These are phyloP conservation scores for Ascochyta lentis DNA, from an alignment of 2,329 filamentous ascomycete genomes.

Conservation along the genomic window DNA sequence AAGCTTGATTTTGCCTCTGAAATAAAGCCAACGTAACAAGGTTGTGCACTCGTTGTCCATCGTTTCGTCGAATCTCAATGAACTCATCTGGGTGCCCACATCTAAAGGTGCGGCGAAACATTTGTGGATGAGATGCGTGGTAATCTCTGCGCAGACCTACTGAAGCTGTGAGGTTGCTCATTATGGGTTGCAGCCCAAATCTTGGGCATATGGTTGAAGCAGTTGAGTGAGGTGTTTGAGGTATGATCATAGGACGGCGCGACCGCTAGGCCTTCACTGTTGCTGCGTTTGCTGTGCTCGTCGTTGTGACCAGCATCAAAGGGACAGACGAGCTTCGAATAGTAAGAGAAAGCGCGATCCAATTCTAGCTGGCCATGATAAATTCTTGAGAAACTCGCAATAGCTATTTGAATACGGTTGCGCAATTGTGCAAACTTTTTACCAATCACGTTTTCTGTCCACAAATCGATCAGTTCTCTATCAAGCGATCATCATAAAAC, in stretches of 20 bases:
- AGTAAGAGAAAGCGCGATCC: neutral
- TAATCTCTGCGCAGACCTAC: neutral
- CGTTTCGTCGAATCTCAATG: constrained; percentile 4
- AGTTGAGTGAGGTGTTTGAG: neutral
- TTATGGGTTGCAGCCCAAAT: neutral
- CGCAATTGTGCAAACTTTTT: neutral
- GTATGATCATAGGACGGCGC: no score
- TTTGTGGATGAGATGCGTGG: constrained; percentile 15
- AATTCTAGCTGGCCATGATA: neutral
- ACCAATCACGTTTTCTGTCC: no score
- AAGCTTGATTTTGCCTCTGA: neutral
- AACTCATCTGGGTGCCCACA: constrained; percentile 29
- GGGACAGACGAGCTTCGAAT: neutral
- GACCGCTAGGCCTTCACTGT: neutral
- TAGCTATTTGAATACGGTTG: neutral
- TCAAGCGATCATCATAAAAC: no score
- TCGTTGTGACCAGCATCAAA: neutral
- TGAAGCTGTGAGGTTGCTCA: no score
- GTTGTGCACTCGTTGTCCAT: constrained; percentile 1
- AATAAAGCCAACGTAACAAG: neutral
- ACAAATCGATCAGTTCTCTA: no score
- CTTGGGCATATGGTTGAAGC: neutral
- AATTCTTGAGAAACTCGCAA: neutral
- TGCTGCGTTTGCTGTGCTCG: constrained; percentile 1
- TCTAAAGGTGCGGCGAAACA: constrained; percentile 22